phyloP scores from a whole-genome alignment of 331 rosid genomes.

The Malus hybrid region DNA sequence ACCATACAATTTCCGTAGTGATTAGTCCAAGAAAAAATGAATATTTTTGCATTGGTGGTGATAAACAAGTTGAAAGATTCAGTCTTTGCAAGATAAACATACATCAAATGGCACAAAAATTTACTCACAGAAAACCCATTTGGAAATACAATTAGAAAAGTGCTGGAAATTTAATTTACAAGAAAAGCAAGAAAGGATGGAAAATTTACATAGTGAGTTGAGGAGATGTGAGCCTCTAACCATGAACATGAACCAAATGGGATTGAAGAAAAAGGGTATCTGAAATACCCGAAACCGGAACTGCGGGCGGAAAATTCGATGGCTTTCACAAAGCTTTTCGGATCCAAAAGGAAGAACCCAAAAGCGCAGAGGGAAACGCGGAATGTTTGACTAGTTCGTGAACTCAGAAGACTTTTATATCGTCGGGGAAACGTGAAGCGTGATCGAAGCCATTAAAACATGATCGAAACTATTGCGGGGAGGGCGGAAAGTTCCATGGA shows the following conservation, averaged over 20 bases:
- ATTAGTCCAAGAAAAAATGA: not conserved
- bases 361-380: not conserved
- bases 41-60: not conserved
- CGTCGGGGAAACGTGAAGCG: not conserved
- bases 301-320: not conserved
- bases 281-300: not conserved
- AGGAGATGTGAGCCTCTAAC: not conserved
- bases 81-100: not conserved
- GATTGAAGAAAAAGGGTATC: not conserved
- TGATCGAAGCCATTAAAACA: not conserved
- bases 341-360: not conserved
- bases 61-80: not conserved
- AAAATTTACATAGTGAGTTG: not conserved
- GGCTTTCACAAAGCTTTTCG: not conserved
- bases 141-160: not conserved
- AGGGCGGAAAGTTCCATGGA: not conserved
- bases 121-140: not conserved
- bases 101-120: not conserved
- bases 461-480: not conserved
- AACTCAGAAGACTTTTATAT: not conserved
- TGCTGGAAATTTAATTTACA: not conserved
- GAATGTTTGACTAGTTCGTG: not conserved
- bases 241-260: not conserved
- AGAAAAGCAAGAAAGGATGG: not conserved
- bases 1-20: not conserved